A percentile compares a stretch with the other conserved stretches of the same genome.
phyloP scores from a whole-genome alignment of 2,329 filamentous ascomycete species.

The Claviceps monticola region DNA sequence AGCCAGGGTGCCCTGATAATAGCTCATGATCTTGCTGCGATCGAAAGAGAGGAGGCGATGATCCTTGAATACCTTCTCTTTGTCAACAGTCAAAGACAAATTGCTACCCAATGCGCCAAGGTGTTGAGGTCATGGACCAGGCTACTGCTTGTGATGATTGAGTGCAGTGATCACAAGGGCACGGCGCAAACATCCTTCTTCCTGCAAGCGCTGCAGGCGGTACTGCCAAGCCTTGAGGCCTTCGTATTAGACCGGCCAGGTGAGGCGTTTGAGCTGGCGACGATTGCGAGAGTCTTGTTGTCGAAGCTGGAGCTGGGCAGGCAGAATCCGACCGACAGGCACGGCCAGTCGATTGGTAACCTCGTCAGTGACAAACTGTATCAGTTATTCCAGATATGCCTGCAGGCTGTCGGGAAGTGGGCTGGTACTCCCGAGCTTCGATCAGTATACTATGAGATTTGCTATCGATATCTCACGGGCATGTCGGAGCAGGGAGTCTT shows the following conservation, averaged over 20 bases:
- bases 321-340: conserved; percentile 24
- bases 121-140: conserved; percentile 76
- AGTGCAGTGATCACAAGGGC: conserved; percentile 65
- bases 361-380: conserved; percentile 80
- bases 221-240: conserved; percentile 74
- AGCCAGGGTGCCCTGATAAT: conserved; percentile 34
- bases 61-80: conserved; percentile 48
- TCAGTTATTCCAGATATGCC: conserved; percentile 77
- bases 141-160: conserved; percentile 69
- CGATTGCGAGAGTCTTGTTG: conserved; percentile 58
- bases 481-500: conserved; percentile 43
- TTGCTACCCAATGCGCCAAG: conserved; percentile 43
- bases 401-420: conserved; percentile 65
- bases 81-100: conserved; percentile 47
- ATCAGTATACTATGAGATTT: conserved; percentile 81
- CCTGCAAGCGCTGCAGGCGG: conserved; percentile 72
- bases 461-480: conserved; percentile 69
- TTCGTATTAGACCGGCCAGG: conserved; percentile 54
- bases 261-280: conserved; percentile 63
- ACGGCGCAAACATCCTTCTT: conserved; percentile 63
- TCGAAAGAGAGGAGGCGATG: conserved; percentile 45
- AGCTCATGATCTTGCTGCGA: conserved; percentile 31
- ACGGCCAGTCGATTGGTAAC: conserved; percentile 42
- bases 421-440: conserved; percentile 58
- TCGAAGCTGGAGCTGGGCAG: conserved; percentile 52